Evolutionary conservation across 371 early-diverging fungal genomes (phyloP).

Genomic region (Gilbertella persicaria): DNA sequence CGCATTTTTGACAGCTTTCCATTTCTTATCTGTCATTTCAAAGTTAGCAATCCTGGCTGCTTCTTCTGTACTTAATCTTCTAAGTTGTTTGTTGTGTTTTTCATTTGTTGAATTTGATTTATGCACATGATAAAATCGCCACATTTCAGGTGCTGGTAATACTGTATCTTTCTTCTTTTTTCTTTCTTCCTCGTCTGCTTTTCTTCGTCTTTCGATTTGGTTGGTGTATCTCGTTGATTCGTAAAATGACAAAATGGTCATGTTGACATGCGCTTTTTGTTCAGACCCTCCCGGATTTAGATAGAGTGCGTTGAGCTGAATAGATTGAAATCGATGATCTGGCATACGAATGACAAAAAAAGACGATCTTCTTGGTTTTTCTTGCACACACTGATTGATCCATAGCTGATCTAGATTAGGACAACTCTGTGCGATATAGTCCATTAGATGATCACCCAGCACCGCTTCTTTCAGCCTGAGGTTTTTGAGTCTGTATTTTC

Average conservation of each 20-base stretch:
- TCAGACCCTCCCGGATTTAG: conserved; percentile 22
- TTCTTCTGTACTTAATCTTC: conserved; percentile 27
- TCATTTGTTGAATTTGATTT: conserved; percentile 3
- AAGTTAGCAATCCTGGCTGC: conserved; percentile 25
- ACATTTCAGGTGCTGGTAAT: conserved; percentile 26
- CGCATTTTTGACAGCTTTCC: conserved; percentile 22
- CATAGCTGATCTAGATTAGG: conserved; percentile 5
- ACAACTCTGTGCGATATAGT: conserved; percentile 22
- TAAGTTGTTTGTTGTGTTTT: conserved; percentile 8
- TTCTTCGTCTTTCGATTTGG: conserved; percentile 13
- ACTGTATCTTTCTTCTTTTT: not conserved
- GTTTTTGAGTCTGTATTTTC: conserved; percentile 1
- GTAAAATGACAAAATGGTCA: conserved; percentile 22
- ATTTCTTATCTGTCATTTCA: conserved; percentile 28
- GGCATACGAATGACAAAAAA: conserved; percentile 32
- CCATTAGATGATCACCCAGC: conserved; percentile 27
- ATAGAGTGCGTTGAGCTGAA: conserved; percentile 15
- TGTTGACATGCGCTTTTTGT: conserved; percentile 10
- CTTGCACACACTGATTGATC: conserved; percentile 19
- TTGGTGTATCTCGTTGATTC: conserved; percentile 23
- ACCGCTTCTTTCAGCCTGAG: conserved; percentile 12
- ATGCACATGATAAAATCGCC: conserved; percentile 29
- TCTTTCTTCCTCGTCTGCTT: not conserved
- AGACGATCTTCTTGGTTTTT: conserved; percentile 18
- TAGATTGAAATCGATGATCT: conserved; percentile 21